Percentiles rank a stretch among this genome's conserved stretches.
Evolutionary conservation across 768 basidiomycete genomes (phyloP).

Genomic region (Peribolospora kevripleyi): DNA sequence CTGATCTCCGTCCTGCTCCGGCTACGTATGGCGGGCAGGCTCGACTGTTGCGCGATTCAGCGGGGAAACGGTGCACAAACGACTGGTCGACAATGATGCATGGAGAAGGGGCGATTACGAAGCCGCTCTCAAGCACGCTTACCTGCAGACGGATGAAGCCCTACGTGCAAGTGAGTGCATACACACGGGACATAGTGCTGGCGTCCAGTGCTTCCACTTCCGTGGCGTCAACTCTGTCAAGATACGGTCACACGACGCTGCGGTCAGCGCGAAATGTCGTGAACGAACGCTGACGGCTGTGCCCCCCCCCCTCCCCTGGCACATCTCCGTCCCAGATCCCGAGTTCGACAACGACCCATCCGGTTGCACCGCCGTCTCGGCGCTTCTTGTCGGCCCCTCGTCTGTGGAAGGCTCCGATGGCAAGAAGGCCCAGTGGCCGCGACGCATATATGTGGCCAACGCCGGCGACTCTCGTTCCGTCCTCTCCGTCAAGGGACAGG

Average conservation of each 20-base stretch:
- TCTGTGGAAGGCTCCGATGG: not conserved
- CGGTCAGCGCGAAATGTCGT: not conserved
- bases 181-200: no score
- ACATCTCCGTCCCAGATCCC: constrained; percentile 33
- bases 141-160: constrained; percentile 85
- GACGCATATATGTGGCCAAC: constrained; percentile 40
- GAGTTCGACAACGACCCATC: constrained; percentile 73
- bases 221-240: no score
- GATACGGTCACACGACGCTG: no score
- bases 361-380: constrained; percentile 84
- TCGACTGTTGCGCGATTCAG: constrained; percentile 65
- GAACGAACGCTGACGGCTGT: not conserved
- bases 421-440: not conserved
- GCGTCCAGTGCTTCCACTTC: no score
- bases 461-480: constrained; percentile 91
- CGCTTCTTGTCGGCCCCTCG: constrained; percentile 27
- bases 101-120: constrained; percentile 49
- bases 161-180: constrained; percentile 41
- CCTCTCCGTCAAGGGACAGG: constrained; percentile 57
- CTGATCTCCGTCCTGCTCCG: not conserved
- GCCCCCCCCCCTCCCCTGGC: no score
- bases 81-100: constrained; percentile 42
- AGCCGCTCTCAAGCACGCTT: constrained; percentile 59
- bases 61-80: constrained; percentile 57
- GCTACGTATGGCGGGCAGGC: constrained; percentile 26